Evolutionary conservation across 2,329 filamentous ascomycete genomes (phyloP).

Genomic region (Sporothrix globosa): DNA sequence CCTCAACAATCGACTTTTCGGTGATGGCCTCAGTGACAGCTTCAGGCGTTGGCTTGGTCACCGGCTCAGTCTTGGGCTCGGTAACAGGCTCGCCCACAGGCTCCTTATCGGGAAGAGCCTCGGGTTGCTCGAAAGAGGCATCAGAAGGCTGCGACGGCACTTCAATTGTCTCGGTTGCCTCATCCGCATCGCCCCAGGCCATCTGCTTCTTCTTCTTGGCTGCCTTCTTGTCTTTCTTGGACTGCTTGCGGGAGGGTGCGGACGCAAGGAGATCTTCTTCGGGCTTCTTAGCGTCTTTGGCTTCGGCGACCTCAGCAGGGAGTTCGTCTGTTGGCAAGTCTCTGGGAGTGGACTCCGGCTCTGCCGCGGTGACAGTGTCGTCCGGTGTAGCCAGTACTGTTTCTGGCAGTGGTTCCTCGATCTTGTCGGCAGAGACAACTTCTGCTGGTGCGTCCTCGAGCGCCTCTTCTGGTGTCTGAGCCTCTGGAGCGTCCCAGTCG

Average conservation of each 20-base stretch:
- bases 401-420: not conserved
- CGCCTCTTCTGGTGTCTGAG: not conserved
- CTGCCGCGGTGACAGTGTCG: not conserved
- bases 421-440: not conserved
- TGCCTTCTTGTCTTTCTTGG: conserved; percentile 29
- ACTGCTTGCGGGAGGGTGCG: conserved; percentile 8
- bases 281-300: not conserved
- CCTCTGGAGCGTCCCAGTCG: not conserved
- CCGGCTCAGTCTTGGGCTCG: not conserved
- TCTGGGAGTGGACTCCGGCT: not conserved
- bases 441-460: not conserved
- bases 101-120: not conserved
- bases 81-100: not conserved
- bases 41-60: too few relatives aligned
- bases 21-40: not conserved
- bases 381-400: not conserved
- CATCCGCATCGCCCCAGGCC: not conserved
- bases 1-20: not conserved
- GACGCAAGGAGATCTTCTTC: not conserved
- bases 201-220: conserved; percentile 30
- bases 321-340: not conserved
- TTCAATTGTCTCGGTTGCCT: not conserved
- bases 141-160: not conserved
- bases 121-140: not conserved
- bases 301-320: not conserved